Evolutionary conservation across 805 yeast genomes (phyloP), one percentile per base, ranked within the genome.

Genomic region (Wickerhamiella spandovensis): DNA sequence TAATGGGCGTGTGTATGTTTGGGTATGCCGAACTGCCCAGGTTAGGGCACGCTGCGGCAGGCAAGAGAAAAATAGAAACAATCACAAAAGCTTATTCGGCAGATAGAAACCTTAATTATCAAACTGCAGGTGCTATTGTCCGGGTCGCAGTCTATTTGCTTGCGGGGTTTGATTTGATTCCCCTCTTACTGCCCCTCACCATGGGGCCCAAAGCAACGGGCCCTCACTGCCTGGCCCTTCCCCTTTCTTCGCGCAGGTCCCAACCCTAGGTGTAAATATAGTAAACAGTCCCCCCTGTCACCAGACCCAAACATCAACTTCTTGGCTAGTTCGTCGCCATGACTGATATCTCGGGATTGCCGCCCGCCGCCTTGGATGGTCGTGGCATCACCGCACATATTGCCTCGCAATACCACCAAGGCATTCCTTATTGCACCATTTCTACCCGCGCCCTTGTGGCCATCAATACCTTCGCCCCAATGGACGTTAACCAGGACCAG

Each of bases 321-420:
- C 18, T 25, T 25, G 30, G 30, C 30, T 25, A 6, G 2, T 25
- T 25, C 10, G 30, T 25, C 10, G 30, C 30, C 7, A 53, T 53
- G 56, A 35, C 63, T 15, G 72, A 68, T 51, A 47, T 68, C 47
- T 62, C 71, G 43, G 61, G 59, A 52, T 62, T 68, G 54, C 65
- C 72, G 18, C 58, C 63, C 43, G 50, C 60, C 20, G 55, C 63
- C 43, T 60, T 68, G 54, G 64, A 67, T 17, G 72, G 66, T 51
- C 67, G 65, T 46, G 70, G 64, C 39, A 58, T 69, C 46, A 69
- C 73, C 22, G 67, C 72, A 15, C 73, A 69, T 49, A 60, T 68
- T 28, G 73, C 73, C 23, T 67, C 72, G 41, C 56, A 72, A 43
- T 69, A 57, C 56, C 71, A 69, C 54, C 69, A 66, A 53, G 72